phyloP scores from a whole-genome alignment of 306 rosid genomes.

The Hippophae tibetana region DNA sequence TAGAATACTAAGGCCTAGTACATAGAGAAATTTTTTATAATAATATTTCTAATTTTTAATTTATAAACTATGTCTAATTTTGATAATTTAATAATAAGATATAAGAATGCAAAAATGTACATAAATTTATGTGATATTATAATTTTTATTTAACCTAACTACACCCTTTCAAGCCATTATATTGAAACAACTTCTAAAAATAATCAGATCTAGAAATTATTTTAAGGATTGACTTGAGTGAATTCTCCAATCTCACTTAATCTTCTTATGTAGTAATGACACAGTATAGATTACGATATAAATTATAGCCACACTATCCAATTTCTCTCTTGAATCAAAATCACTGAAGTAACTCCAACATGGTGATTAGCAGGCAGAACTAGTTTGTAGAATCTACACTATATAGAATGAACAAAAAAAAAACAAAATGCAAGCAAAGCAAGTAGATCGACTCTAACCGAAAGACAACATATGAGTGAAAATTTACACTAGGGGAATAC shows the following conservation, averaged over 20 bases:
- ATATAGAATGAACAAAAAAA: conserved; percentile 21
- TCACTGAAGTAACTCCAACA: conserved; percentile 5
- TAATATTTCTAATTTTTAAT: no score
- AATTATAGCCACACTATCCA: conserved; percentile 14
- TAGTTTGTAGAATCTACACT: conserved; percentile 33
- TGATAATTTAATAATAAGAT: no score
- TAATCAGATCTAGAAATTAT: no score
- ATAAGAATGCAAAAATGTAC: no score
- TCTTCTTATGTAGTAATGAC: conserved; percentile 11
- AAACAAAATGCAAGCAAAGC: conserved; percentile 30
- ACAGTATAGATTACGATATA: background rate
- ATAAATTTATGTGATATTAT: no score
- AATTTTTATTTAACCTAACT: no score
- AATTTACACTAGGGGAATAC: conserved; percentile 21
- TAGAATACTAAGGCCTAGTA: no score
- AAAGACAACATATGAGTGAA: background rate
- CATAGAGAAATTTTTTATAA: no score
- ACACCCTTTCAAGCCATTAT: no score
- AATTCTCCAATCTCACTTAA: conserved; percentile 22
- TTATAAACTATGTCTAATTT: no score
- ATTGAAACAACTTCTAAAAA: no score
- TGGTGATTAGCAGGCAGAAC: conserved; percentile 23
- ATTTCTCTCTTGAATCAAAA: background rate
- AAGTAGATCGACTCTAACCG: conserved; percentile 1
- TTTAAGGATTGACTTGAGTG: conserved; percentile 19